Base-by-base conservation (phyloP, 1,284 basidiomycete species). In the Puccinia novopanici region DNA sequence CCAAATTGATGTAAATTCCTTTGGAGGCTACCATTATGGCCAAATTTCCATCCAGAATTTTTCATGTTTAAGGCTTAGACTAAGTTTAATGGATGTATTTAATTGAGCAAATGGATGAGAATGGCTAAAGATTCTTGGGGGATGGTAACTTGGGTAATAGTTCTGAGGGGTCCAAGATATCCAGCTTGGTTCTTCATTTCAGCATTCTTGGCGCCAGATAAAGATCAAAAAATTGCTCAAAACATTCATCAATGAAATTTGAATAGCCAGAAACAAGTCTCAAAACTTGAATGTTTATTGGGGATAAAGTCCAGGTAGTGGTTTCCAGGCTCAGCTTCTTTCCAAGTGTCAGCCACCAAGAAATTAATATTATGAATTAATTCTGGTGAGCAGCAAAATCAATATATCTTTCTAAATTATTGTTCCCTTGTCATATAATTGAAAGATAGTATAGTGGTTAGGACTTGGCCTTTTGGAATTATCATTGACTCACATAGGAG, bases 71-170 rank as follows among this genome's bases (percentile, higher is more conserved):
- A n/a, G n/a, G n/a, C n/a, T n/a, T n/a, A n/a, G n/a, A n/a, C n/a
- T n/a, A n/a, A n/a, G n/a, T 89, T 1, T 90, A 88, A 85, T 94
- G 95, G 24, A 87, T 84, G 84, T 94, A 92, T 82, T 89, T 88
- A 72, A 98, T 88, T 63, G 91, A 91, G 82, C 89, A 89, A 83
- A 94, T 93, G 81, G 90, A 93, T 2, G 97, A 97, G 92, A 98
- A 99, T 1, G 97, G 97, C 81, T 92, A 91, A 75, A 99, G 88
- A 84, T 94, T 96, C 84, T 88, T 92, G 22, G 96, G n/a, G 82
- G 92, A 92, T 0, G 97, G 97, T n/a, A 99, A 88, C 87, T 98
- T 95, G 57, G 97, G 97, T 73, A 99, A 91, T 37, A 99, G 89
- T 81, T 91, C 92, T 83, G 92, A 91, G 0, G 97, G 94, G 75